These are phyloP conservation scores for Fusarium sp. DNA, from an alignment of 2,329 filamentous ascomycete species.

Conservation along the genomic window DNA sequence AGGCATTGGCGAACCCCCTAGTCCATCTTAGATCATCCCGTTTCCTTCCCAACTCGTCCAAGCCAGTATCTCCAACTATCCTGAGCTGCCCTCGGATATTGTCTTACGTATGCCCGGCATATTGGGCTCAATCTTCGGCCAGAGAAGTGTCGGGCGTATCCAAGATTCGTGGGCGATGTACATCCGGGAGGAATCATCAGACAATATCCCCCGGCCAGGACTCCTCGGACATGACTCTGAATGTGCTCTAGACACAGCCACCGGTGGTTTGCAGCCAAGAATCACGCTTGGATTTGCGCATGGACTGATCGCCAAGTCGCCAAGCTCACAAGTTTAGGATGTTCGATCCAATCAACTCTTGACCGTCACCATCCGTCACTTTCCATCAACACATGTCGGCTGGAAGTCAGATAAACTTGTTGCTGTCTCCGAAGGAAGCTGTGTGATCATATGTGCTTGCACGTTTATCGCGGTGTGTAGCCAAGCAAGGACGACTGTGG, in stretches of 20 bases:
- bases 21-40: not conserved
- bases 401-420: not conserved
- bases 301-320: not conserved
- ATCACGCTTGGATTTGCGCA: not conserved
- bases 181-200: not conserved
- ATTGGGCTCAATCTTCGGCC: not conserved
- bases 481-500: not conserved
- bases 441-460: not conserved
- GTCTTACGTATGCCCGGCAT: not conserved
- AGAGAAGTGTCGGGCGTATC: not conserved
- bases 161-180: not conserved
- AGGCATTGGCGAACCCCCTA: not conserved
- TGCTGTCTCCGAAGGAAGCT: not conserved
- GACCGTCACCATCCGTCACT: not conserved
- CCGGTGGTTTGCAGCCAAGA: not conserved
- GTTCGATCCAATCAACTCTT: not conserved
- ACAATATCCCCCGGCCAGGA: not conserved
- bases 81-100: not conserved
- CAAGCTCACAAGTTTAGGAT: not conserved
- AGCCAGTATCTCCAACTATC: not conserved
- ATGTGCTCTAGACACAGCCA: not conserved
- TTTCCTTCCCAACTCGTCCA: not conserved
- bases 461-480: no score
- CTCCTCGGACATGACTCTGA: not conserved
- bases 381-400: not conserved